Evolutionary conservation across 192 early-diverging fungal species (phyloP), one percentile per base, ranked within the genome.

Genomic region (Coemansia reversa): DNA sequence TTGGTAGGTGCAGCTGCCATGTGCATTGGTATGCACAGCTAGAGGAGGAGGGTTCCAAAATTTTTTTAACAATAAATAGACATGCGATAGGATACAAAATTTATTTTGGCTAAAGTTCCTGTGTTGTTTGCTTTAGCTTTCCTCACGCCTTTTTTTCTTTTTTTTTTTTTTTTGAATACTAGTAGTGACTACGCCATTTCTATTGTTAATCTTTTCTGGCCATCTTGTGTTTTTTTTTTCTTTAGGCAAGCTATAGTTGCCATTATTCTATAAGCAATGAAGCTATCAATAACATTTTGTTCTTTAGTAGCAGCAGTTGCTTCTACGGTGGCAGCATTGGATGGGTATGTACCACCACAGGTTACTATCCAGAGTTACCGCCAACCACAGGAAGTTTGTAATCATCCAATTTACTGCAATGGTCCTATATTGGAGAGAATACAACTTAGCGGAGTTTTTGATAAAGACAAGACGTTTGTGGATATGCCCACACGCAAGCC

Each of bases 381-480:
- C 16, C n/a, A 65, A 19, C 59, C 54, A 39, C 75, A 78, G 35
- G 52, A 63, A 48, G 14, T 65, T 11, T 91, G 89, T 61, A 63
- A 84, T 30, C 84, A 84, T 23, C 87, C 84, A 3, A 86, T 91
- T 49, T 91, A 89, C 66, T 91, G 89, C 70, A 74, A 78, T 18
- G 88, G 89, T 1, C 75, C 81, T 11, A 54, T 89, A 16, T 75
- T 91, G 29, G 53, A 79, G 25, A 66, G 70, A 11, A 77, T 91
- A 25, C 85, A 89, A 69, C 71, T 84, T 12, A 78, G 86, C 51
- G 61, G 65, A 1, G 60, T 89, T 20, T 91, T 83, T 62, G 65
- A 72, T 20, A 84, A 88, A 45, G 88, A 88, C 69, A 91, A 91
- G 75, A 89, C 89, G 5, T 90, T 88, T 79, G 83, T 90, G 20